Base-by-base conservation (phyloP, 768 basidiomycete genomes). In the Hysterangium stoloniferum region DNA sequence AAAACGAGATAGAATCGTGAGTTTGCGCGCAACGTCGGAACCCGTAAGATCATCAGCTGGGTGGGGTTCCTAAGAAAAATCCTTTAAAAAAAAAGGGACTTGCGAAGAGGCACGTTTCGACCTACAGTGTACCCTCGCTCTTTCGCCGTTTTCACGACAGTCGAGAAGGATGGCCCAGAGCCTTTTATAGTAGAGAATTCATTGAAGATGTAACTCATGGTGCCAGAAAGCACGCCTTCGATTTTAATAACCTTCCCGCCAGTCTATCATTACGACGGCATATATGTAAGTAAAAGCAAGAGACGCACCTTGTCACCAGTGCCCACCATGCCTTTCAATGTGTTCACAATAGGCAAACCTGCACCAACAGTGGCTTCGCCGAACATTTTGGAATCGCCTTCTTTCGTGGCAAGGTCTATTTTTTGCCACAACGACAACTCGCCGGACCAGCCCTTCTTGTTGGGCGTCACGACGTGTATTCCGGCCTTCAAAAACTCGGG, bases 161-260 rank as follows among this genome's bases (percentile, higher is more conserved):
- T 82, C 4, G 92, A 95, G 69, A 99, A 98, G 25, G 71, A 69
- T 1, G 84, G 82, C 0, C 84, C 85, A 43, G 77, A 76, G 4
- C 80, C 68, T 40, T 76, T 73, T 1, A 79, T 81, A 4, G 80
- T 83, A 2, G 88, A 84, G 70, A 93, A 90, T 55, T 92, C 82
- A 70, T 98, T 98, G 77, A 99, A 99, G 70, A 99, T 98, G 71
- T 98, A 99, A 63, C 86, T 91, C 75, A 99, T 80, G 2, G 96
- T 99, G 7, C 96, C 96, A 4, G 89, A 93, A 66, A 99, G 90
- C 19, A 98, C 96, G 33, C 96, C 96, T 66, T 99, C 96, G 57
- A 98, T 89, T 73, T 90, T 95, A 59, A 74, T 69, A 55, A 95
- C 71, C 84, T 88, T n/a, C 22, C 8, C 54, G 22, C 41, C 43